Conservation (phyloP, 768 basidiomycete genomes). For the Cyclocybe cylindracea region DNA sequence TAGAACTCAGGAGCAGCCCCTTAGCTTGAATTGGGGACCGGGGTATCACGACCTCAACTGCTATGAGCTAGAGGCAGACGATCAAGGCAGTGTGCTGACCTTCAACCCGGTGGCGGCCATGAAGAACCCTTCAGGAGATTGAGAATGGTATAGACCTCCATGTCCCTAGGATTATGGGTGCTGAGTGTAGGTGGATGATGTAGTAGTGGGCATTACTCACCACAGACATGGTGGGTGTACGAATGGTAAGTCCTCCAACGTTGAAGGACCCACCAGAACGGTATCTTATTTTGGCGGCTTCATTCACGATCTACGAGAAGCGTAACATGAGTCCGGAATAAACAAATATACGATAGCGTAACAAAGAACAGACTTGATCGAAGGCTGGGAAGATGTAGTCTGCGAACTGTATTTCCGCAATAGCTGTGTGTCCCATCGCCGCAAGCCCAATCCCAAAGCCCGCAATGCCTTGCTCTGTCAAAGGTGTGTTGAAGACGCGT, state of each 20-base stretch:
- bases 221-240: slow-evolving; percentile 91
- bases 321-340: not conserved
- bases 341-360: slow-evolving; percentile 2
- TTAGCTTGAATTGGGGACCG: slow-evolving; percentile 96
- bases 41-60: slow-evolving; percentile 77
- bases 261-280: slow-evolving; percentile 85
- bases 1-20: slow-evolving; percentile 81
- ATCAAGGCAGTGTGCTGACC: slow-evolving; percentile 35
- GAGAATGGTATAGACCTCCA: slow-evolving; percentile 92
- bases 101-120: slow-evolving; percentile 89
- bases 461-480: slow-evolving; percentile 92
- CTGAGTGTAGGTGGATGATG: not conserved
- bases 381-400: slow-evolving; percentile 95
- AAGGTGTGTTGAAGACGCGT: slow-evolving; percentile 93
- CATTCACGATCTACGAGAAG: slow-evolving; percentile 77
- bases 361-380: slow-evolving; percentile 68
- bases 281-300: slow-evolving; percentile 92
- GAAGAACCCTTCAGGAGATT: slow-evolving; percentile 95
- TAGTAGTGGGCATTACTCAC: slow-evolving; percentile 36
- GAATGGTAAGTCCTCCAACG: slow-evolving; percentile 80
- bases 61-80: not conserved
- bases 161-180: slow-evolving; percentile 50
- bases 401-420: slow-evolving; percentile 91
- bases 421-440: slow-evolving; percentile 91
- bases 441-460: slow-evolving; percentile 94